These are phyloP conservation scores for Roridomyces roridus DNA, from an alignment of 768 basidiomycete species.

Conservation along the genomic window DNA sequence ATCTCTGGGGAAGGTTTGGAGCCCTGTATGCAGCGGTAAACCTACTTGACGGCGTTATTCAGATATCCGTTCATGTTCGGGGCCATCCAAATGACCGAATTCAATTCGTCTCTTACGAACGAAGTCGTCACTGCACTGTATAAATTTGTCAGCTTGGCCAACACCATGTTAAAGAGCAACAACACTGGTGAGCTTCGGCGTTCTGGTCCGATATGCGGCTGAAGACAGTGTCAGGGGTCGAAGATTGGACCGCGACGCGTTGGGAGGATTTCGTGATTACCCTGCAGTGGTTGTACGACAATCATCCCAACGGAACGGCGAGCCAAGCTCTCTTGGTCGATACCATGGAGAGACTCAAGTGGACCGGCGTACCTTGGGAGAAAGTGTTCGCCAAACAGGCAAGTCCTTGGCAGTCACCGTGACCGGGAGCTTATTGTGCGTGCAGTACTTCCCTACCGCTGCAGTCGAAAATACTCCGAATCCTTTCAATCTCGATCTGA, in stretches of 20 bases:
- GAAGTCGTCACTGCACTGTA: conserved; percentile 55
- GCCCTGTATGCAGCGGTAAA: too few relatives aligned
- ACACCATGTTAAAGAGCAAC: conserved; percentile 52
- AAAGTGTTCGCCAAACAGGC: conserved; percentile 34
- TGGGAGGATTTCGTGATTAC: conserved; percentile 66
- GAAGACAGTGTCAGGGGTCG: conserved; percentile 38
- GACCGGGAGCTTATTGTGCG: too few relatives aligned
- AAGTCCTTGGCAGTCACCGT: neutral
- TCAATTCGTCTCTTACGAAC: conserved; percentile 46
- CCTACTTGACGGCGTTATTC: too few relatives aligned
- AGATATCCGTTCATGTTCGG: conserved; percentile 61
- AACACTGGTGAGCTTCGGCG: conserved; percentile 41
- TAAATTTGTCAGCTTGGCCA: conserved; percentile 59
- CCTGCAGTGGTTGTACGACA: conserved; percentile 66
- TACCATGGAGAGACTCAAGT: conserved; percentile 59
- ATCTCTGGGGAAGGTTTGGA: conserved; percentile 50
- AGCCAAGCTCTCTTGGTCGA: conserved; percentile 51
- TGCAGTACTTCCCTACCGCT: conserved; percentile 43
- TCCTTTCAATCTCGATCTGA: conserved; percentile 50
- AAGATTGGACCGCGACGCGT: conserved; percentile 57
- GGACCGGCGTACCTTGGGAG: conserved; percentile 60
- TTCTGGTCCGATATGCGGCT: neutral
- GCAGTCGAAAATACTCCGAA: conserved; percentile 46
- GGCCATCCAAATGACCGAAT: conserved; percentile 64
- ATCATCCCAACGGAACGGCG: conserved; percentile 52